Base-by-base conservation (phyloP, 139 green algal species). In the Ulvella scutata region DNA sequence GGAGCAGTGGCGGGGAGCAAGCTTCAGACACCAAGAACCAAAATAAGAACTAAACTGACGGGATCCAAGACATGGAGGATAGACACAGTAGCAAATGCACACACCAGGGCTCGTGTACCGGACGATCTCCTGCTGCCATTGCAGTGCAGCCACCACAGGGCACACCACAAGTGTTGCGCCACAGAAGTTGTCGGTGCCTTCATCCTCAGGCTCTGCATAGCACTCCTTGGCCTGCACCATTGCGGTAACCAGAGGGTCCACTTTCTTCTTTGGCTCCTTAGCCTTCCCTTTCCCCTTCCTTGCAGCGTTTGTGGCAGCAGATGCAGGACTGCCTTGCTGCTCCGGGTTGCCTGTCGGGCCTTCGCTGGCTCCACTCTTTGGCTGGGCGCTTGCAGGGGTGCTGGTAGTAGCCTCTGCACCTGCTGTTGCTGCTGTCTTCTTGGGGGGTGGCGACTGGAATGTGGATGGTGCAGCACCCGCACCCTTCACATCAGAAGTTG, bases 91-190 rank as follows among this genome's bases (percentile, higher is more conserved):
- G 3, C 3, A 44, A 39, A 3, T 9, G 34, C 28, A 26, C 35
- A 28, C 13, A 28, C 83, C 84, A 10, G 92, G 89, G 0, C 79
- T 75, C 0, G 85, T 92, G 84, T 92, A 96, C 31, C 87, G 80
- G 6, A 83, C 88, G 38, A 98, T 97, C 86, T 98, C 94, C 34
- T 88, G 61, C 9, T 82, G 75, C 94, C 94, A 98, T 84, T 97
- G 92, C 29, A 97, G 91, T 43, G 97, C 79, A 3, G 94, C 94
- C 29, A 96, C 88, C 61, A 96, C 79, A 7, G 94, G 94, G 80
- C 91, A 96, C 20, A 98, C 79, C 39, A 98, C 91, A 37, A 98
- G 86, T 4, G 93, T 98, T n/a, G 91, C 85, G 40, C 77, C 61
- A 72, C 77, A 84, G 77, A 77, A 88, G 51, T n/a, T 6, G 1